Percentiles rank a stretch among this genome's conserved stretches.
Conservation (phyloP, 208 protist genomes). For the Wallacemonas rigidus region DNA sequence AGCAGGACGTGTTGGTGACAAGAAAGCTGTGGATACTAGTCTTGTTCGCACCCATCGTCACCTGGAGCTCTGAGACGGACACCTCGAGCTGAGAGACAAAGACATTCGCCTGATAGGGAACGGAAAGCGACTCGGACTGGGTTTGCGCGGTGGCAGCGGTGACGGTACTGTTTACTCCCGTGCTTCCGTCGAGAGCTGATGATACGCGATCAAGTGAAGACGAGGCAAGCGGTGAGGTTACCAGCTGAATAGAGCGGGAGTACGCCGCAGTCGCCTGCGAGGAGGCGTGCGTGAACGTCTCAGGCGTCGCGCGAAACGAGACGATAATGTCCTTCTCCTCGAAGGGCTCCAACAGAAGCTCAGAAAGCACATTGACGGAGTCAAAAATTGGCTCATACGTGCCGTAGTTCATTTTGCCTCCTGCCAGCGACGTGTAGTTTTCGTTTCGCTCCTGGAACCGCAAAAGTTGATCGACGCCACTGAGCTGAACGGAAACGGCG, state of each 20-base stretch:
- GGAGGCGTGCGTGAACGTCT: slow-evolving; percentile 53
- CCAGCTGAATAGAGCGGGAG: slow-evolving; percentile 8
- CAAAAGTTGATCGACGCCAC: slow-evolving; percentile 35
- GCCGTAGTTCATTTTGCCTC: slow-evolving; percentile 8
- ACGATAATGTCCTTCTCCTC: slow-evolving; percentile 62
- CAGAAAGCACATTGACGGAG: slow-evolving; percentile 46
- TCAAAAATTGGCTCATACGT: slow-evolving; percentile 73
- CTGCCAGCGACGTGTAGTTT: slow-evolving; percentile 40
- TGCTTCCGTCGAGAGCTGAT: too few species aligned
- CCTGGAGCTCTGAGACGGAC: slow-evolving; percentile 59
- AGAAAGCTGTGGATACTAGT: slow-evolving; percentile 73
- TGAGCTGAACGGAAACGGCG: slow-evolving; percentile 40
- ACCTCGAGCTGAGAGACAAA: slow-evolving; percentile 76
- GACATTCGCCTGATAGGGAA: slow-evolving; percentile 66
- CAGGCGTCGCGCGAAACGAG: slow-evolving; percentile 54
- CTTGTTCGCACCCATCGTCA: slow-evolving; percentile 74
- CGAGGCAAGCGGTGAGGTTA: background rate
- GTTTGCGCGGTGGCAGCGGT: background rate
- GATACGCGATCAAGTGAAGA: background rate
- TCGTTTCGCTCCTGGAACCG: slow-evolving; percentile 66
- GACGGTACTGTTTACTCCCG: too few species aligned
- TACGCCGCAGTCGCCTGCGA: slow-evolving; percentile 32
- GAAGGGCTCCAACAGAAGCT: slow-evolving; percentile 32
- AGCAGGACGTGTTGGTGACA: slow-evolving; percentile 66
- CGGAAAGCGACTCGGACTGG: slow-evolving; percentile 36